These are phyloP conservation scores for Phytopythium chamaehyphon DNA, from an alignment of 352 stramenopile genomes.

Conservation along the genomic window DNA sequence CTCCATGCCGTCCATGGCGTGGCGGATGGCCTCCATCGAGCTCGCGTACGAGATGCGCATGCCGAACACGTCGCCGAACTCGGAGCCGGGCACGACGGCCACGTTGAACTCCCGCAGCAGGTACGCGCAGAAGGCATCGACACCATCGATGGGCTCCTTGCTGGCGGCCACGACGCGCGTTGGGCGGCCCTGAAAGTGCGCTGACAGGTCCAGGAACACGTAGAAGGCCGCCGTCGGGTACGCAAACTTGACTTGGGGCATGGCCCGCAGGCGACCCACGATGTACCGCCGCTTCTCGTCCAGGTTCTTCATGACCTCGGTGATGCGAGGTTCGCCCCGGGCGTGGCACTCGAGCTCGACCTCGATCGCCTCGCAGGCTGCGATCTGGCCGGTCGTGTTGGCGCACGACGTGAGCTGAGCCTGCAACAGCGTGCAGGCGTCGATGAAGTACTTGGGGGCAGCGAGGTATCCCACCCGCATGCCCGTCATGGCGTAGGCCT, in stretches of 20 bases:
- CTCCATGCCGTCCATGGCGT: constrained; percentile 62
- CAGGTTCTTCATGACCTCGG: constrained; percentile 33
- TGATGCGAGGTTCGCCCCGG: constrained; percentile 42
- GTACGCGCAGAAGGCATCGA: constrained; percentile 87
- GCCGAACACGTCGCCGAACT: constrained; percentile 90
- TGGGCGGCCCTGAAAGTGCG: constrained; percentile 50
- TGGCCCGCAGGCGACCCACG: constrained; percentile 67
- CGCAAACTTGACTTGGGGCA: constrained; percentile 75
- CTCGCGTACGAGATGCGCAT: constrained; percentile 96
- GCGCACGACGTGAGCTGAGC: constrained; percentile 94
- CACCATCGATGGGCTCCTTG: constrained; percentile 26
- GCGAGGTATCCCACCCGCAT: constrained; percentile 93
- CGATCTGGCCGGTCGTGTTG: constrained; percentile 89
- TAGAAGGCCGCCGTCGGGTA: constrained; percentile 95
- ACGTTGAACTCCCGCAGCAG: constrained; percentile 89
- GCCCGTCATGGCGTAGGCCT: constrained; percentile 96
- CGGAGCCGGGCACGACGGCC: constrained; percentile 91
- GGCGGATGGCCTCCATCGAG: constrained; percentile 79
- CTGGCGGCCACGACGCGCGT: constrained; percentile 24
- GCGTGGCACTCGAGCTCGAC: constrained; percentile 64
- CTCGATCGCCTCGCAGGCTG: constrained; percentile 85
- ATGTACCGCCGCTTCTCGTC: constrained; percentile 90
- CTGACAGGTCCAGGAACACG: constrained; percentile 90
- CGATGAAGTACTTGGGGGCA: constrained; percentile 63
- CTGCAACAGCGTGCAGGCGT: constrained; percentile 89